Base-by-base conservation (phyloP, 2,329 filamentous ascomycete species). In the Diaporthe nobilis region DNA sequence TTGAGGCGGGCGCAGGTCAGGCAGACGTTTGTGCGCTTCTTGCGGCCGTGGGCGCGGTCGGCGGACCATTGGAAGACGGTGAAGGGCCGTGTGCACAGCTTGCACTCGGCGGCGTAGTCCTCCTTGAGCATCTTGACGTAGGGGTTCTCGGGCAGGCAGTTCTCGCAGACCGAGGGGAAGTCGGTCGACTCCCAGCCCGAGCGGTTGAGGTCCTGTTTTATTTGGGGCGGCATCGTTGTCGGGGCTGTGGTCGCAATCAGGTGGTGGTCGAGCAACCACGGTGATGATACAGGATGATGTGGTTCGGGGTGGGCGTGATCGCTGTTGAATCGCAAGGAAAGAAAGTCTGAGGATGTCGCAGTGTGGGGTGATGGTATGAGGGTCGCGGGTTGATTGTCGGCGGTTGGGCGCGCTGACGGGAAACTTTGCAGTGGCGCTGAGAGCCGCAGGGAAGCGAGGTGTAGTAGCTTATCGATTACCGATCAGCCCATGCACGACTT, bases 121-220 rank as follows among this genome's bases (percentile, higher is more conserved):
- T 98, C 95, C 86, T 99, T 99, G 77, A 99, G 89, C 96, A 99
- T 98, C 85, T 98, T 97, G 58, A 99, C 97, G 82, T 98, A 99
- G 2, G 96, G 96, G 81, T 98, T 98, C 77, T 98, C 96, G 22
- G 96, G 96, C 2, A 99, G 90, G 84, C 97, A 99, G 82, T 93
- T 95, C 85, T 99, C 97, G 87, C 92, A 97, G 47, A 97, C 94
- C 3, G 94, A 96, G 12, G 95, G 95, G 81, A 97, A 95, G 84
- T 97, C 95, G 67, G 95, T 97, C 44, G 95, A 94, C 86, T 99
- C 97, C 95, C 96, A 98, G 76, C 97, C 97, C 25, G 95, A 97
- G 72, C 97, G 92, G 86, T 98, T 98, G 63, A 98, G 90, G 83
- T 98, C 96, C 83, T 97, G 94, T 85, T 98, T 98, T 84, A 98